These are phyloP conservation scores for Fusarium incarnatum DNA, from an alignment of 2,329 filamentous ascomycete species.

Conservation along the genomic window DNA sequence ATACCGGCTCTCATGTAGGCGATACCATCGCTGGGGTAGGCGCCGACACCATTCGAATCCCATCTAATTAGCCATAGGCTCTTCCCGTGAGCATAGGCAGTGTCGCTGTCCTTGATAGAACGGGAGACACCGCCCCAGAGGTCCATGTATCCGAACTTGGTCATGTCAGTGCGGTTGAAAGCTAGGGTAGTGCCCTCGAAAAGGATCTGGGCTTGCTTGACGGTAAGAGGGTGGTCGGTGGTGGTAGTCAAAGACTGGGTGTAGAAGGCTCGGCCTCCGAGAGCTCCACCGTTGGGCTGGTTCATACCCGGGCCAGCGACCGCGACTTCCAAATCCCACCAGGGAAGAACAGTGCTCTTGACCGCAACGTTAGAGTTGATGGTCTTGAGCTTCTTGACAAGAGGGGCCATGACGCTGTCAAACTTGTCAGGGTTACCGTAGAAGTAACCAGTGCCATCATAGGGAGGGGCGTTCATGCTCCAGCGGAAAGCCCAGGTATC, in stretches of 20 bases:
- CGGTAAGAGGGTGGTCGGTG: slow-evolving; percentile 42
- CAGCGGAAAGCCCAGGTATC: slow-evolving; percentile 43
- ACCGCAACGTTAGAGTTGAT: slow-evolving; percentile 23
- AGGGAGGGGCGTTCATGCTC: slow-evolving; percentile 29
- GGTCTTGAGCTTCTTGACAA: slow-evolving; percentile 22
- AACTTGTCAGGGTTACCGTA: slow-evolving; percentile 42
- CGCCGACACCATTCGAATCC: slow-evolving; percentile 31
- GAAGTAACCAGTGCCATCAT: slow-evolving; percentile 40
- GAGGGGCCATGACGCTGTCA: slow-evolving; percentile 29
- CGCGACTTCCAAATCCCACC: slow-evolving; percentile 41
- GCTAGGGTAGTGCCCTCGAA: slow-evolving; percentile 34
- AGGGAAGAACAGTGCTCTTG: slow-evolving; percentile 36
- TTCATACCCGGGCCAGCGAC: slow-evolving; percentile 41
- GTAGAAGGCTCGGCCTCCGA: slow-evolving; percentile 42
- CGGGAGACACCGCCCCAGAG: slow-evolving; percentile 45
- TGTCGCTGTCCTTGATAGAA: slow-evolving; percentile 35
- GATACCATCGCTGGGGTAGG: slow-evolving; percentile 39
- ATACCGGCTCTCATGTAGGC: slow-evolving; percentile 38
- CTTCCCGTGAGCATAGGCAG: slow-evolving; percentile 39
- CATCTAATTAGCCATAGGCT: slow-evolving; percentile 44
- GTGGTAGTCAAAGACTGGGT: slow-evolving; percentile 38
- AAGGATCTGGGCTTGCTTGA: slow-evolving; percentile 31
- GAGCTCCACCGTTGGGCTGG: slow-evolving; percentile 30
- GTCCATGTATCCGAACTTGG: slow-evolving; percentile 41
- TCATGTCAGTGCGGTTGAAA: slow-evolving; percentile 43